Evolutionary conservation across 495 filamentous ascomycete genomes (phyloP).

Genomic region (Xylaria acuta): DNA sequence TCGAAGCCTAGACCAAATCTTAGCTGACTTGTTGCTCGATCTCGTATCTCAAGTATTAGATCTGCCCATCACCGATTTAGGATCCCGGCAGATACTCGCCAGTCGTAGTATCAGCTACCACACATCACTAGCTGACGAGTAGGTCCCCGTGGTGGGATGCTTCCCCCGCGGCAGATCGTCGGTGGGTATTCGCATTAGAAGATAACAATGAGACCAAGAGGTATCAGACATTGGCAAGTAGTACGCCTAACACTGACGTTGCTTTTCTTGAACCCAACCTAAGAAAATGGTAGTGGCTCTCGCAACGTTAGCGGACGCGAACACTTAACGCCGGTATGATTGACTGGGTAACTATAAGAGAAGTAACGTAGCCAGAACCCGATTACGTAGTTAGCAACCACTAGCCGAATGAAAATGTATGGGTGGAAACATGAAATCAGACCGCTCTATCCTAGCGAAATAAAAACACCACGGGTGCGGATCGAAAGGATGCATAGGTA

Average conservation of each 20-base stretch:
- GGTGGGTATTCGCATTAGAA: neutral
- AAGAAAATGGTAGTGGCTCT: neutral
- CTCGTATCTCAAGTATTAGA: neutral
- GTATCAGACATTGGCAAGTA: neutral
- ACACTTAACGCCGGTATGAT: neutral
- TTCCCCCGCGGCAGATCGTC: neutral
- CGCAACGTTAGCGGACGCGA: conserved; percentile 14
- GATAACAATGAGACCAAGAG: neutral
- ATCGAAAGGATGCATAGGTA: neutral
- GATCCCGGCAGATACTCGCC: conserved; percentile 2
- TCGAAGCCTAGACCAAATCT: neutral
- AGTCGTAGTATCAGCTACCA: neutral
- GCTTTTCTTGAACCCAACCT: neutral
- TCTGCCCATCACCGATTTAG: neutral
- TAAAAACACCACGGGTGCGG: neutral
- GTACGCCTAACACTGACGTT: conserved; percentile 7
- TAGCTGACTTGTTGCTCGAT: conserved; percentile 21
- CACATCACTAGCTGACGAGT: neutral
- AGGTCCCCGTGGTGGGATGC: neutral
- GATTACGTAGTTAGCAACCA: conserved; percentile 14
- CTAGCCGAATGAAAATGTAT: neutral
- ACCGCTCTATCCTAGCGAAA: neutral
- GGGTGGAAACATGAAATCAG: neutral
- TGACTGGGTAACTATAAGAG: neutral
- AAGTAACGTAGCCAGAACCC: conserved; percentile 23